A percentile compares a stretch with the other conserved stretches of the same genome.
Evolutionary conservation across 1,284 basidiomycete species (phyloP).

Genomic region (Pyrrhoderma noxium): DNA sequence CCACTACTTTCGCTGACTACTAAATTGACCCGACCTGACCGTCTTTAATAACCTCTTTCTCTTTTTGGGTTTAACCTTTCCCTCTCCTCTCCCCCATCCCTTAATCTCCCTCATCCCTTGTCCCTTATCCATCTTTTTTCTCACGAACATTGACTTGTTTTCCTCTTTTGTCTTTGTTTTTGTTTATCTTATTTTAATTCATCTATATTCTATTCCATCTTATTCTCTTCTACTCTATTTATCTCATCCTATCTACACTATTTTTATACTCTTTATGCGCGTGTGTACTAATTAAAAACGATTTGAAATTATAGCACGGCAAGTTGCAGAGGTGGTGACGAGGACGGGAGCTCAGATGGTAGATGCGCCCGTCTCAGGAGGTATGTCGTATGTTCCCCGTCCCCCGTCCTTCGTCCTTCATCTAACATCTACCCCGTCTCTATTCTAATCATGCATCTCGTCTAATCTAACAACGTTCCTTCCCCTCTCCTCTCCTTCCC

Average conservation of each 20-base stretch:
- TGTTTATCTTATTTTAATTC: no score
- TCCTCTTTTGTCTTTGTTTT: no score
- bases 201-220: not conserved
- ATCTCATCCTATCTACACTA: not conserved
- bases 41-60: no score
- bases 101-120: no score
- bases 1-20: no score
- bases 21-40: no score
- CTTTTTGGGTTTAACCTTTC: no score
- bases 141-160: no score
- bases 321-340: conserved; percentile 50
- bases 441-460: not conserved
- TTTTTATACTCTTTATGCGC: not conserved
- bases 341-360: conserved; percentile 67
- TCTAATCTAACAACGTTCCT: no score
- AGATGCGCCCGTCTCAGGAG: conserved; percentile 89
- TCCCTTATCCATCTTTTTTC: no score
- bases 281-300: not conserved
- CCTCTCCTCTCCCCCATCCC: no score
- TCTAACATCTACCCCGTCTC: conserved; percentile 11
- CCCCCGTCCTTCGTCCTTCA: not conserved
- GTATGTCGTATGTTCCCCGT: conserved; percentile 32
- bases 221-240: not conserved
- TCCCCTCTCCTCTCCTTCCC: no score
- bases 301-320: conserved; percentile 35